Conservation (phyloP, 805 yeast genomes). For the Saccharomycopsis microspora region DNA sequence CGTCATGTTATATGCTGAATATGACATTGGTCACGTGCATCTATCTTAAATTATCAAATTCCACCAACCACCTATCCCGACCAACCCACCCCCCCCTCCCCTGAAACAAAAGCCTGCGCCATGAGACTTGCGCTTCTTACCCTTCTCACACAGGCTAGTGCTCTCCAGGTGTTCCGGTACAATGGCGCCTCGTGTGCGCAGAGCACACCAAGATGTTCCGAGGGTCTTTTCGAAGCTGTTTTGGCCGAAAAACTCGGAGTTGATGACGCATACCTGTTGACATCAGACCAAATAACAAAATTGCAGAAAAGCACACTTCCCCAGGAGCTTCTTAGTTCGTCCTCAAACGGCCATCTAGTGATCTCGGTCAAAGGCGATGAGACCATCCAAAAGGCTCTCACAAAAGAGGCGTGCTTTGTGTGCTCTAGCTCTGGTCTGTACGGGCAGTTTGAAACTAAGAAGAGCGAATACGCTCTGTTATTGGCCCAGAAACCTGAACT, state of each 20-base stretch:
- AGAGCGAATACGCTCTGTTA: neutral
- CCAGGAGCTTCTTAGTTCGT: neutral
- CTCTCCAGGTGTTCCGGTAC: neutral
- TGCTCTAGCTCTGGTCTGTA: neutral
- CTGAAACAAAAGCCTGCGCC: no score
- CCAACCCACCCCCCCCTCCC: no score
- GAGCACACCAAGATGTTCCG: neutral
- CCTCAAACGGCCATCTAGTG: slow-evolving; percentile 5
- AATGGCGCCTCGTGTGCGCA: neutral
- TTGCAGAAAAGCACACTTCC: neutral
- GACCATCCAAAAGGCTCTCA: neutral
- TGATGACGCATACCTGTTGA: slow-evolving; percentile 8
- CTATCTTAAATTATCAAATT: no score
- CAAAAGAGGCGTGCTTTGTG: neutral
- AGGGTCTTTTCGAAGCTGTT: slow-evolving; percentile 6
- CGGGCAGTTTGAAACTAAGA: neutral
- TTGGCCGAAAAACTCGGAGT: slow-evolving; percentile 12
- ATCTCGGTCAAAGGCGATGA: slow-evolving; percentile 2
- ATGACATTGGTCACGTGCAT: no score
- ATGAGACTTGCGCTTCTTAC: no score
- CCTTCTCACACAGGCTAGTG: no score
- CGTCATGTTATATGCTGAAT: no score
- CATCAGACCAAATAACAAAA: neutral
- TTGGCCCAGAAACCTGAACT: slow-evolving; percentile 6
- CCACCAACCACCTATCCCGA: no score